Evolutionary conservation across 345 rosid genomes (phyloP).

Genomic region (Salix brachista): DNA sequence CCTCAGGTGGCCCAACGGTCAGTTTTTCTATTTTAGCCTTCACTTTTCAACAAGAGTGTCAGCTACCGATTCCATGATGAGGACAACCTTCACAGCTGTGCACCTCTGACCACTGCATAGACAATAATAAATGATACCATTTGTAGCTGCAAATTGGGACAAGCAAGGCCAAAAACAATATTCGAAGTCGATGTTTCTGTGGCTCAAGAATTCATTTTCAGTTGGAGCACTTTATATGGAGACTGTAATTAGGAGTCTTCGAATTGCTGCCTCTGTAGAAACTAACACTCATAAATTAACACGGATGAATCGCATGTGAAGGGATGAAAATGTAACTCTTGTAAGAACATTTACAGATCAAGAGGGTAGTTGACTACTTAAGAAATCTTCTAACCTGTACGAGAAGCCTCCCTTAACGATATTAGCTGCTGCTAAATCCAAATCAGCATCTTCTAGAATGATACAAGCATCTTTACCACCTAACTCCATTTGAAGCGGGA

Average conservation of each 20-base stretch:
- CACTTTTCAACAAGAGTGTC: slow-evolving; percentile 72
- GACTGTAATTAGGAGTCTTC: too few relatives aligned
- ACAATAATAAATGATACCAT: neutral
- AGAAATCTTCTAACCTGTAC: slow-evolving; percentile 51
- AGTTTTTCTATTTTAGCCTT: slow-evolving; percentile 73
- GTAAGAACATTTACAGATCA: neutral
- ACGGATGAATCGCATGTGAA: too few relatives aligned
- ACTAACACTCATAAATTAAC: too few relatives aligned
- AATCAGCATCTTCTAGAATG: slow-evolving; percentile 88
- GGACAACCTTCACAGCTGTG: slow-evolving; percentile 87
- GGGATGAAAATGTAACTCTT: too few relatives aligned
- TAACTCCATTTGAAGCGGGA: slow-evolving; percentile 96
- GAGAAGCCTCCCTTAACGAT: slow-evolving; percentile 94
- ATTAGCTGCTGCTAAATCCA: slow-evolving; percentile 82
- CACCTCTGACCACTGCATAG: slow-evolving; percentile 86
- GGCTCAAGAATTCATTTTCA: neutral
- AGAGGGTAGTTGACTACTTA: neutral
- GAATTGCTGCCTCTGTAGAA: too few relatives aligned
- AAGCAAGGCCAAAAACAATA: neutral
- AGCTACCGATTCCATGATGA: slow-evolving; percentile 86
- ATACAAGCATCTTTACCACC: slow-evolving; percentile 99
- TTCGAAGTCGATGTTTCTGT: neutral
- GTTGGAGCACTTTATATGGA: too few relatives aligned
- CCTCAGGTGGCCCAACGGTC: slow-evolving; percentile 81
- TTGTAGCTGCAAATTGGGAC: neutral